Evolutionary conservation across 768 basidiomycete genomes (phyloP).

Genomic region (Amylocystis lapponica): DNA sequence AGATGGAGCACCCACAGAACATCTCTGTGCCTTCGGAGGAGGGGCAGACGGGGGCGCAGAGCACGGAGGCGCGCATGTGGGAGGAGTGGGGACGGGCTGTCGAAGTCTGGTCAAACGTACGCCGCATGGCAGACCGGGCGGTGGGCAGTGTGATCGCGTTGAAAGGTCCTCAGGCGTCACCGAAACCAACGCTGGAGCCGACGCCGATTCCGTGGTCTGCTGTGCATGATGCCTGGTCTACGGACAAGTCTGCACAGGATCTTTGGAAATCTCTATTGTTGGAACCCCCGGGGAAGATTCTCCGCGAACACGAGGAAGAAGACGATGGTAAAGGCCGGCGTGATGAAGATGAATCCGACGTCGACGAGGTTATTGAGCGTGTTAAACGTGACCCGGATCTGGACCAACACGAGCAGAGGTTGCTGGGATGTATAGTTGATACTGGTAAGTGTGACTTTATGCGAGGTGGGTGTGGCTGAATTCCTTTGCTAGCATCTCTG

Average conservation of each 20-base stretch:
- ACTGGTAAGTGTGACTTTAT: conserved; percentile 46
- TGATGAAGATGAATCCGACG: conserved; percentile 18
- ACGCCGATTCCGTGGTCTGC: conserved; percentile 63
- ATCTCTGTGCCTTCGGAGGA: conserved; percentile 9
- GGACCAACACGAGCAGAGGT: conserved; percentile 72
- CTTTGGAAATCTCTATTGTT: conserved; percentile 59
- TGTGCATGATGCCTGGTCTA: conserved; percentile 61
- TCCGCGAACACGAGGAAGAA: conserved; percentile 27
- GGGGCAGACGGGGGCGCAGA: conserved; percentile 1
- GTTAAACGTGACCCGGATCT: conserved; percentile 72
- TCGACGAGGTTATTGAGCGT: conserved; percentile 71
- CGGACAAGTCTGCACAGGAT: conserved; percentile 43
- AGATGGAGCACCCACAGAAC: conserved; percentile 19
- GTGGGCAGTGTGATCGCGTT: conserved; percentile 56
- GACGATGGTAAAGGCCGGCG: conserved; percentile 20
- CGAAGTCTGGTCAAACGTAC: conserved; percentile 65
- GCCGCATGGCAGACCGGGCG: conserved; percentile 70
- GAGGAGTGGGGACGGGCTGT: conserved; percentile 65
- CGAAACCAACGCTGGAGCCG: conserved; percentile 44
- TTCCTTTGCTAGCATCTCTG: conserved; percentile 48
- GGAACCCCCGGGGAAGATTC: conserved; percentile 35
- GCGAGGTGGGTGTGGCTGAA: conserved; percentile 2
- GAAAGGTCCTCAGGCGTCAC: conserved; percentile 13
- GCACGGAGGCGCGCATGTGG: conserved; percentile 34
- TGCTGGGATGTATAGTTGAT: conserved; percentile 85